Conservation (phyloP, 2,329 filamentous ascomycete genomes). For the Pseudocercospora cruenta region DNA sequence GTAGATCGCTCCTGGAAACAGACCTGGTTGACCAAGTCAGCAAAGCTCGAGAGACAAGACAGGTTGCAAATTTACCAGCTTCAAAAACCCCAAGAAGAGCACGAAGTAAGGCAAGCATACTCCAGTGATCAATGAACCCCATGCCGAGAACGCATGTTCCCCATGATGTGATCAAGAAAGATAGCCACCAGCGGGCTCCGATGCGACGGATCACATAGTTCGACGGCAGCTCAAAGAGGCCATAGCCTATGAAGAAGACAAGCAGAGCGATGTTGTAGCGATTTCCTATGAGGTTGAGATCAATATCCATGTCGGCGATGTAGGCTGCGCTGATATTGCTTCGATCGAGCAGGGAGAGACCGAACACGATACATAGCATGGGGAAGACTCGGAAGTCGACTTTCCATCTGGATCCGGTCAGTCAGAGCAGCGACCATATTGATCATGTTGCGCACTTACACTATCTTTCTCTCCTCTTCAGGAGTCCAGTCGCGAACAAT, state of each 20-base stretch:
- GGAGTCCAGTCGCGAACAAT: slow-evolving; percentile 34
- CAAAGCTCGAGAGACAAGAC: background rate
- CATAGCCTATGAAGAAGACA: slow-evolving; percentile 41
- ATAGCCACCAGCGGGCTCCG: slow-evolving; percentile 38
- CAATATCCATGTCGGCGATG: slow-evolving; percentile 64
- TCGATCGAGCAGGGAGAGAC: slow-evolving; percentile 75
- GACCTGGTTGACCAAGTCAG: background rate
- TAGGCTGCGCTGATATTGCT: slow-evolving; percentile 72
- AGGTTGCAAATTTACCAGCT: slow-evolving; percentile 51
- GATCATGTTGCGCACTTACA: slow-evolving; percentile 25
- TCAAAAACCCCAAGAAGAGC: slow-evolving; percentile 66
- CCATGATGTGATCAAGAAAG: slow-evolving; percentile 53
- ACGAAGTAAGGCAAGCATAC: slow-evolving; percentile 57
- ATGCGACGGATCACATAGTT: slow-evolving; percentile 39
- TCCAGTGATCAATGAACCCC: slow-evolving; percentile 62
- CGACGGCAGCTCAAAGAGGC: slow-evolving; percentile 39
- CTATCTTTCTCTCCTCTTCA: slow-evolving; percentile 37
- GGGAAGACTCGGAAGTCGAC: slow-evolving; percentile 39
- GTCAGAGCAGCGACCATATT: background rate
- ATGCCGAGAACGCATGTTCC: slow-evolving; percentile 64
- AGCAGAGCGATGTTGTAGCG: slow-evolving; percentile 40
- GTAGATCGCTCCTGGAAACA: slow-evolving; percentile 43
- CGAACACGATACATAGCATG: slow-evolving; percentile 41
- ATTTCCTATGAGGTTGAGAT: slow-evolving; percentile 37
- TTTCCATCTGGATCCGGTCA: slow-evolving; percentile 29